A percentile compares a stretch with the other conserved stretches of the same genome.
Evolutionary conservation across 2,329 filamentous ascomycete species (phyloP).

Genomic region (Thelonectria discophora): DNA sequence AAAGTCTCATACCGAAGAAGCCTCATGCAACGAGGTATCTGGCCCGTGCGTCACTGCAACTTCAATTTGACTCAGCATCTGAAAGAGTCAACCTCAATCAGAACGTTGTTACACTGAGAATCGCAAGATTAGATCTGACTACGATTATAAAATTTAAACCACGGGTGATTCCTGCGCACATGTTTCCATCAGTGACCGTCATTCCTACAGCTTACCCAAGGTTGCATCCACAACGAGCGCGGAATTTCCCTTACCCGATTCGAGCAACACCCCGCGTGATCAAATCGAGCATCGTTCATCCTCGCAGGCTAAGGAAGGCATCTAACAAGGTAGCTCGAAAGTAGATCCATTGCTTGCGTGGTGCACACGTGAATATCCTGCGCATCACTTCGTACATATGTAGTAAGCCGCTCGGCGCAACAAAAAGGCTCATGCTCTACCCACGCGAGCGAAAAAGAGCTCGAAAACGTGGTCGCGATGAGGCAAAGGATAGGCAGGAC

Average conservation of each 20-base stretch:
- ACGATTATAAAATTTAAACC: too few relatives aligned
- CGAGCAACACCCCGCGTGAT: slow-evolving; percentile 16
- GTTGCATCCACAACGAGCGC: background rate
- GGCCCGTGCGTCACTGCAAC: slow-evolving; percentile 7
- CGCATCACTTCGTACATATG: too few relatives aligned
- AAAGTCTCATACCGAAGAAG: background rate
- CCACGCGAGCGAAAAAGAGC: background rate
- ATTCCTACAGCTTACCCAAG: too few relatives aligned
- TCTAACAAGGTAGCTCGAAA: background rate
- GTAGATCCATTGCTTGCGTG: background rate
- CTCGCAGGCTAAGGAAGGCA: background rate
- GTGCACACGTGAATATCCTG: too few relatives aligned
- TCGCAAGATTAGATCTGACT: too few relatives aligned
- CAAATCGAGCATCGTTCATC: slow-evolving; percentile 7
- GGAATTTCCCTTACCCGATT: slow-evolving; percentile 6
- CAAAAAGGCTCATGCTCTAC: background rate
- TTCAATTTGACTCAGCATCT: background rate
- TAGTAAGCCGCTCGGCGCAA: too few relatives aligned
- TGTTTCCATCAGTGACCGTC: too few relatives aligned
- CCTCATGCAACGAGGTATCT: background rate
- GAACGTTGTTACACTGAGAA: too few relatives aligned
- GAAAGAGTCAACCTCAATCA: too few relatives aligned
- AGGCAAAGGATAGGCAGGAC: background rate
- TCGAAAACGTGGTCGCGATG: background rate
- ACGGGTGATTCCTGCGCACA: too few relatives aligned